Evolutionary conservation across 768 basidiomycete genomes (phyloP), one percentile per base, ranked within the genome.

Genomic region (Tylopilus rubrobrunneus): DNA sequence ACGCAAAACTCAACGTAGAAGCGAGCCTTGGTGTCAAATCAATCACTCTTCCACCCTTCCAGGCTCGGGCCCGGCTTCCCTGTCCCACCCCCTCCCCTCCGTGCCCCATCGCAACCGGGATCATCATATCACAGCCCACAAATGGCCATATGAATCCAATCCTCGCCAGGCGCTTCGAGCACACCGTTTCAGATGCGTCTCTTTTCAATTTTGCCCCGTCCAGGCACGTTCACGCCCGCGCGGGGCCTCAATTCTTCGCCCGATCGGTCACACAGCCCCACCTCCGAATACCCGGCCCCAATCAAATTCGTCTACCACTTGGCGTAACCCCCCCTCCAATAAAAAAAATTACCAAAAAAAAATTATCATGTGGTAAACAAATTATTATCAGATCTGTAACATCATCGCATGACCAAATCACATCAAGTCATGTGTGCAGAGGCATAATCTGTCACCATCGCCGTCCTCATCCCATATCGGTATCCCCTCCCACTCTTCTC

Each of bases 371-470:
- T 14, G 33, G 55, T 56, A 39, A 49, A 34, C 42, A 52, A 37
- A 51, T 48, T 9, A 31, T 60, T 34, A 31, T 41, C 56, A 54
- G 52, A 61, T 62, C 60, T 43, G n/a, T 46, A 34, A 41, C 55
- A 43, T 21, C n/a, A 39, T 50, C 53, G 12, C 27, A 51, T 52
- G 28, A 49, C 46, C 34, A 48, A 43, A 62, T 55, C 52, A 48
- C 55, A 67, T 64, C 65, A 48, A 48, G 55, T 62, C 64, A 65
- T 67, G 60, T 64, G 56, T 27, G 25, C 62, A 66, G n/a, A 25
- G 64, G 61, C 65, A 68, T 68, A 68, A 66, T 63, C 63, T 66
- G 64, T 66, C 65, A 66, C 49, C 56, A 42, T 52, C 58, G 36
- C 28, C 41, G 27, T 40, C 45, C 45, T 44, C 43, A 17, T 37